These are phyloP conservation scores for Oryza punctata DNA, from an alignment of 176 grass and related monocot species.

Conservation along the genomic window DNA sequence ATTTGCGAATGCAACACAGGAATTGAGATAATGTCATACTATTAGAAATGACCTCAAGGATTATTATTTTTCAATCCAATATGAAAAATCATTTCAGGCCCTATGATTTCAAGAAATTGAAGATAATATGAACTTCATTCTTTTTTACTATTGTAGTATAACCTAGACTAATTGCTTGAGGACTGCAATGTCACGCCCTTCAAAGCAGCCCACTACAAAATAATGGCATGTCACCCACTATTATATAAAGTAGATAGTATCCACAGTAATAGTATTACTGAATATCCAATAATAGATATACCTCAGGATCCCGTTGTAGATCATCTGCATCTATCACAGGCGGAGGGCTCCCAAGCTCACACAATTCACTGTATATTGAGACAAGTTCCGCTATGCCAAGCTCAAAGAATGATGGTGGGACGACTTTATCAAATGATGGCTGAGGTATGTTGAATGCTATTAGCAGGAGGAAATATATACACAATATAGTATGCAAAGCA, in stretches of 20 bases:
- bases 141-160: conserved; percentile 15
- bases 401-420: conserved; percentile 82
- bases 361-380: conserved; percentile 87
- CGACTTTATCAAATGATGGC: conserved; percentile 90
- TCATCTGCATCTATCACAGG: conserved; percentile 97
- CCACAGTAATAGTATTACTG: conserved; percentile 10
- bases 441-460: conserved; percentile 43
- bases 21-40: background rate
- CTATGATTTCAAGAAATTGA: background rate
- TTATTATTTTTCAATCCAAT: conserved; percentile 8
- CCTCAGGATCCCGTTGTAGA: conserved; percentile 78
- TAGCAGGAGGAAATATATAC: conserved; percentile 16
- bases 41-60: background rate
- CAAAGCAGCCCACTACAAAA: conserved; percentile 18
- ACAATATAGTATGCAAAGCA: background rate
- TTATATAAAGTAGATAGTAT: conserved; percentile 1
- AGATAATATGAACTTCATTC: background rate
- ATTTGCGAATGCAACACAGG: conserved; percentile 9
- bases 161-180: conserved; percentile 15
- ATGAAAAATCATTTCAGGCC: background rate
- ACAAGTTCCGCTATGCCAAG: conserved; percentile 84
- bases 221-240: background rate
- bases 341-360: conserved; percentile 67
- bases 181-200: conserved; percentile 17
- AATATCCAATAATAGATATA: conserved; percentile 37